Base-by-base conservation (phyloP, 1,284 basidiomycete species). In the Fistulinella cinereoalba region DNA sequence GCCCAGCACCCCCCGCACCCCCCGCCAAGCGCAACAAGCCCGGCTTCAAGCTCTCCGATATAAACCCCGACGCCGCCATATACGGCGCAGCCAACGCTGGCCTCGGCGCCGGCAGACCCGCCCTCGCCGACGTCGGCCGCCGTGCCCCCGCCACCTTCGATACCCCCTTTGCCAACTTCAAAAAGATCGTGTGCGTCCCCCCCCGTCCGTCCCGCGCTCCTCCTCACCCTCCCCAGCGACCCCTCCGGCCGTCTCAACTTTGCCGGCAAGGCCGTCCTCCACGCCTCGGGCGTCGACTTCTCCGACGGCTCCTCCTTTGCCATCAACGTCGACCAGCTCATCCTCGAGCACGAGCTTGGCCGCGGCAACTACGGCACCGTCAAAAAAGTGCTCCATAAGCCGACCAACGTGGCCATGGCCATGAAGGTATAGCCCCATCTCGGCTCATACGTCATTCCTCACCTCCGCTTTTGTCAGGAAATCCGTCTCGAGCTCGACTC, bases 321-420 rank as follows among this genome's bases (percentile, higher is more conserved):
- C 51, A 97, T 99, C 74, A 97, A 96, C 68, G 97, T 97, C 92
- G 82, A 85, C 48, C 91, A 99, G 65, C 81, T 99, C 51, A 80
- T 92, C 62, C 79, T 98, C 46, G 77, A 92, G 47, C 76, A 80
- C 23, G 96, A 99, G 67, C 78, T 99, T 3, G 96, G 96, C 0
- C 87, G 93, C 53, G 96, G 96, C n/a, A 98, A 98, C 62, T 94
- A 96, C 1, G 96, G 97, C 33, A 97, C 94, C 43, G 97, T 99
- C 46, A 91, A 90, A 66, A 92, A 91, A 71, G 95, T 94, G n/a
- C 81, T 91, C 67, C 94, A 97, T 66, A 74, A 83, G n/a, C 92
- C 92, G 22, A 91, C 89, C 32, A 83, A 86, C 27, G 88, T 83
- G 5, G 81, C 90, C 54, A 97, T 97, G 93, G 94, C 94, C 1